Evolutionary conservation across 352 stramenopile genomes (phyloP), one percentile per base, ranked within the genome.

Genomic region (Phytophthora rubi): DNA sequence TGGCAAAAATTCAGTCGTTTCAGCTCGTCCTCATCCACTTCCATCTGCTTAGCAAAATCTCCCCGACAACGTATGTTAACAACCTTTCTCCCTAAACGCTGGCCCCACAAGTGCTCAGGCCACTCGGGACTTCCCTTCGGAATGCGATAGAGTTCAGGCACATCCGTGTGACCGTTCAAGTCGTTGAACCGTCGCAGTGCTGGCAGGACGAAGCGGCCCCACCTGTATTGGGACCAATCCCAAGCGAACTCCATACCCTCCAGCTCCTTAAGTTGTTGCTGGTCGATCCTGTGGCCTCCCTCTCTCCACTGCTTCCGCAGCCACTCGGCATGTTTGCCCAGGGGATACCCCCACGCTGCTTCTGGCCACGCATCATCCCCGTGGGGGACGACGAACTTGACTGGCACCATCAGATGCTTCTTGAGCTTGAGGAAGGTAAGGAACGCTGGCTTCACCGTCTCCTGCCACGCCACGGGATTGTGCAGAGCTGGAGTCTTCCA

Each of bases 1-100:
- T 82, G 65, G 33, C 73, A 80, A 37, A 73, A 69, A n/a, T 80
- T 66, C n/a, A 81, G 67, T 60, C 18, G 57, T 23, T 56, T 6
- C 13, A 92, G 67, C 16, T 72, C 75, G 1, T 63, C 56, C 5
- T 58, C 18, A 23, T 66, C 70, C 15, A 18, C 37, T 37, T 72
- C 48, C 59, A 80, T 37, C 49, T 81, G 73, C 26, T 37, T 23
- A 18, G 54, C 48, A 58, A 42, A 10, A 26, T 26, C 23, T 26
- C 23, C 23, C 23, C 23, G 23, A 26, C 23, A 26, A 26, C 23
- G 23, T 26, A 26, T 26, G 33, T 42, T 12, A 42, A 3, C 33
- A 9, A 42, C 33, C 32, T 35, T 35, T 1, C 8, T 16, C 2
- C 75, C 79, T 2, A 87, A 70, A 4, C 57, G 42, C 26, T 76